A percentile compares a stretch with the other conserved stretches of the same genome.
These are phyloP conservation scores for Fusarium udum DNA, from an alignment of 2,329 filamentous ascomycete genomes.

Conservation along the genomic window DNA sequence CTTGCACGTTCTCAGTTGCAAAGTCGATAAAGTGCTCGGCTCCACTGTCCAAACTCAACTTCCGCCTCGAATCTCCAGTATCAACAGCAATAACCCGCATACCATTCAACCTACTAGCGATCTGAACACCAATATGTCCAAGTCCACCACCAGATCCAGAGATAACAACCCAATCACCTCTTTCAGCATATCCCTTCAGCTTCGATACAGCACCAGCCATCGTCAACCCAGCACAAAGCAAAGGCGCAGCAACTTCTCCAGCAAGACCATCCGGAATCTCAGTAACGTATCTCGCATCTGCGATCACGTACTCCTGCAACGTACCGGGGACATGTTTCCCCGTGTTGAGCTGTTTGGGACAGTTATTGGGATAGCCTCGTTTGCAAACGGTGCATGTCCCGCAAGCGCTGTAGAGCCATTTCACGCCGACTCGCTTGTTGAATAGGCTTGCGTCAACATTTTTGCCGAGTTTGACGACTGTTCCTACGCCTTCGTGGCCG, in stretches of 20 bases:
- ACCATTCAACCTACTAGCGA: slow-evolving; percentile 33
- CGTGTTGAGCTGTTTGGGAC: slow-evolving; percentile 53
- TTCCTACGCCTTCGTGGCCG: slow-evolving; percentile 47
- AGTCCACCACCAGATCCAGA: slow-evolving; percentile 47
- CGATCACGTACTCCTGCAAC: slow-evolving; percentile 45
- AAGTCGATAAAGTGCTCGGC: slow-evolving; percentile 46
- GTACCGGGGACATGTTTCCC: slow-evolving; percentile 50
- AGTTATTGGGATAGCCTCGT: slow-evolving; percentile 51
- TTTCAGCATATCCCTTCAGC: not conserved
- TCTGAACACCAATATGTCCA: slow-evolving; percentile 48
- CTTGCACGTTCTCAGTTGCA: slow-evolving; percentile 24
- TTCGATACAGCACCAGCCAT: slow-evolving; percentile 45
- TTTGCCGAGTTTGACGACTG: slow-evolving; percentile 44
- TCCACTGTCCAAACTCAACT: slow-evolving; percentile 35
- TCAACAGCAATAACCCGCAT: slow-evolving; percentile 45
- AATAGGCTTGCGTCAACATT: slow-evolving; percentile 42
- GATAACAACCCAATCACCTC: slow-evolving; percentile 45
- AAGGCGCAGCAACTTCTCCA: slow-evolving; percentile 39
- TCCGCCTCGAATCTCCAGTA: slow-evolving; percentile 33
- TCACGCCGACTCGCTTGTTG: slow-evolving; percentile 52
- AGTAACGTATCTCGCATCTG: slow-evolving; percentile 43
- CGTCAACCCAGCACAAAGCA: slow-evolving; percentile 47
- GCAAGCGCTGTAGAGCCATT: slow-evolving; percentile 57
- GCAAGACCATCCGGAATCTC: slow-evolving; percentile 35
- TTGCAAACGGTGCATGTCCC: slow-evolving; percentile 49